Evolutionary conservation across 2,329 filamentous ascomycete genomes (phyloP), one percentile per base, ranked within the genome.

Genomic region (Arachnomyces sp.): DNA sequence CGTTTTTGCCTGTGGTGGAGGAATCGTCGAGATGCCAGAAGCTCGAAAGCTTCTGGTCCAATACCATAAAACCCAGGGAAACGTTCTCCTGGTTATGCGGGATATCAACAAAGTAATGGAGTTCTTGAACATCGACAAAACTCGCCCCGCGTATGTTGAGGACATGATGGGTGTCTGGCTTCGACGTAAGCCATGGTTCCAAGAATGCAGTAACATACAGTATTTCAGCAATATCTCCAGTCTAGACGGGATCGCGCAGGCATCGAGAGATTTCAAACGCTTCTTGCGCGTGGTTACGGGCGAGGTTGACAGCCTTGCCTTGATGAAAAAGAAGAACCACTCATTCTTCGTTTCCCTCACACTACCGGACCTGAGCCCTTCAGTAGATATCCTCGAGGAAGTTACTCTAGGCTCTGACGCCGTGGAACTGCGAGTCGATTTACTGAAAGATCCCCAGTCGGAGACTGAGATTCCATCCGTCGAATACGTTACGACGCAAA

Each of bases 291-390:
- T 82, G 28, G 78, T 90, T 43, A 81, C 76, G 31, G 84, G 84
- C 66, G 67, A 60, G 59, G 51, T 43, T 65, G 60, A 70, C 70
- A 63, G 60, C 49, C 48, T 86, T 31, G 64, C 73, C 31, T 64
- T 73, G 28, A 72, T 81, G 51, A 74, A 71, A 55, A 82, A 81
- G 61, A 76, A 78, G 49, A 63, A 70, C 46, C 77, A 85, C 36
- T 92, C 85, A 14, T 96, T 94, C 70, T 98, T 98, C 53, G 84
- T 96, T 15, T 89, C 89, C 7, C 67, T 98, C 35, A 96, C 92
- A 0, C 70, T 92, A 38, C 85, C 89, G 2, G 77, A 85, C 50
- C 67, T 96, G 12, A 68, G 74, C 8, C 67, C 76, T 14, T 76
- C 81, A 20, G 59, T 78, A 7, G 70, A 79, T 14, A 67, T 81